Evolutionary conservation across 2,329 filamentous ascomycete species (phyloP).

Genomic region (Verticillium klebahnii): DNA sequence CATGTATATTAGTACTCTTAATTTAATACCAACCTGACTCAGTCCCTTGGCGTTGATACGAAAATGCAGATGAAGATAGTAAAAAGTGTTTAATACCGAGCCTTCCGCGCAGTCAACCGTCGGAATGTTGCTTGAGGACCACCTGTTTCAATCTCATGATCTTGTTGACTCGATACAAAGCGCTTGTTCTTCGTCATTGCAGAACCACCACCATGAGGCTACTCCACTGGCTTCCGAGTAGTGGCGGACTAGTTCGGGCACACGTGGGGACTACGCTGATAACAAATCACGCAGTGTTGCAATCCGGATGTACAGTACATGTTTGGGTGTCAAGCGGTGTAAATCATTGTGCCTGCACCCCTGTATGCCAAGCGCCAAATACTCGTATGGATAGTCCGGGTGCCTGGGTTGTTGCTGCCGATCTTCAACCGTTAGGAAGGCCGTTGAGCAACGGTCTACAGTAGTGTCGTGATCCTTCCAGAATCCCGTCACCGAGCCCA

Average conservation of each 20-base stretch:
- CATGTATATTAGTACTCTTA: neutral
- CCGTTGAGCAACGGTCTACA: neutral
- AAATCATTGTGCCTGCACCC: neutral
- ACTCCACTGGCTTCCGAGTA: no score
- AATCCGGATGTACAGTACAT: neutral
- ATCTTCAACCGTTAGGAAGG: neutral
- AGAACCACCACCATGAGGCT: no score
- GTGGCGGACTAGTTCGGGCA: neutral
- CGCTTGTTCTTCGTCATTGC: no score
- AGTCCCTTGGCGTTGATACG: neutral
- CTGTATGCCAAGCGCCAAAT: neutral
- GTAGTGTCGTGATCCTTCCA: neutral
- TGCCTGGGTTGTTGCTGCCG: neutral
- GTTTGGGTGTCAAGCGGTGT: neutral
- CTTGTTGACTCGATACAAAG: no score
- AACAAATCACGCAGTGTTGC: neutral
- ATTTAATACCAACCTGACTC: neutral
- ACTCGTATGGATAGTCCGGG: neutral
- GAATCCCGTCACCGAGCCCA: neutral
- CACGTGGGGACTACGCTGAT: neutral
- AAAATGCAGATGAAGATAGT: neutral
- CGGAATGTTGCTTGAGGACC: neutral
- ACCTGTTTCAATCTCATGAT: no score
- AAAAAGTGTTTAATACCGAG: no score
- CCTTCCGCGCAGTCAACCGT: no score